Evolutionary conservation across 306 rosid species (phyloP), one percentile per base, ranked within the genome.

Genomic region (Rosa chinensis): DNA sequence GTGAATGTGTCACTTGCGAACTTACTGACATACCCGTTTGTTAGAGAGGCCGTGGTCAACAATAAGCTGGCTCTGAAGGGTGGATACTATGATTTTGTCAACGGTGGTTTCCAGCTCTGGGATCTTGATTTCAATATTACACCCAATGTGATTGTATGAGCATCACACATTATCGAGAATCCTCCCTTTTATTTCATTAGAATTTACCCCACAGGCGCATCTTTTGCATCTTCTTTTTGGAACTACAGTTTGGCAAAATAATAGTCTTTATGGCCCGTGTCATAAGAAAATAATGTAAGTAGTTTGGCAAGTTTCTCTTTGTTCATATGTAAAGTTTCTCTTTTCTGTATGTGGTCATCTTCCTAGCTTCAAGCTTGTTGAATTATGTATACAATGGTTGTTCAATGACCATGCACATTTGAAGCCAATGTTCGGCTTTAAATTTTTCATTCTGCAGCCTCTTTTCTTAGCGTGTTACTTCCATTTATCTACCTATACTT

Each of bases 1-100:
- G 99, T 95, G 87, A 95, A 95, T 79, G 94, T 95, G n/a, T 95
- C 99, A 1, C 84, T 93, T 70, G 94, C 87, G 25, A 95, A 95
- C 85, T 77, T 95, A 32, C 14, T 95, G 89, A 91, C 91, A 17
- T 95, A 95, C 76, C 97, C 98, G 28, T 95, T 88, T 78, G 99
- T 95, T 74, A 82, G 90, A 82, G 96, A 93, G 0, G 84, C 76
- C 3, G 82, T 90, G 40, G 79, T 79, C 74, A 90, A 90, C 55
- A 91, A 91, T 58, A 70, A 81, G 5, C 78, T 93, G 4, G 83
- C 90, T 76, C 59, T 95, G 73, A 91, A 89, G 78, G 99, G 99
- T 32, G 98, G 94, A 68, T 91, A 93, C 77, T 95, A 95, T 47
- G 84, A 95, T 79, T 95, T 95, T 77, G 94, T 95, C 25, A 77